Evolutionary conservation across 2,329 filamentous ascomycete species (phyloP), one percentile per base, ranked within the genome.

Genomic region (Dactylella cylindrospora): DNA sequence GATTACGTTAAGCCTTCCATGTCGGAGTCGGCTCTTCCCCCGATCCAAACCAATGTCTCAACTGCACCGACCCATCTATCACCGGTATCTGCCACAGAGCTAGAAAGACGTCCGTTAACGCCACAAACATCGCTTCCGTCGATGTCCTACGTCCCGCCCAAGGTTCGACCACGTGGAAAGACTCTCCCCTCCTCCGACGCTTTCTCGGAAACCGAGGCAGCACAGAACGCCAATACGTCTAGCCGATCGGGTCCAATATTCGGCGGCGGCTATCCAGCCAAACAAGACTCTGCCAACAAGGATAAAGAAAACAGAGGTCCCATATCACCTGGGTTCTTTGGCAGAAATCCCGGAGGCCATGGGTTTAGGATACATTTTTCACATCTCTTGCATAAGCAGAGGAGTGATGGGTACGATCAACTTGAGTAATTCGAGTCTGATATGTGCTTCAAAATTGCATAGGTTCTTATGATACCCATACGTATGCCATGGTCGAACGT

Each of bases 331-430:
- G 57, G 57, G 2, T 54, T 62, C 38, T 62, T 62, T 39, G 57
- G 57, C 4, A 40, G 57, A 25, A 62, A 50, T n/a, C 41, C 49
- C 15, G 43, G 28, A 13, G 49, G 49, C 2, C 28, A 43, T 38
- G 57, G 57, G 31, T 62, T 62, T 26, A 39, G 57, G 13, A 62
- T 62, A 29, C 57, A 62, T 17, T 62, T 62, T 45, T 62, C 57
- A 10, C 49, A 62, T 22, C 45, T 62, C 29, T 33, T 62, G 22
- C 35, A 62, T 19, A 62, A 62, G 26, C 57, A 62, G 38, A 28
- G 57, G 22, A 35, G 49, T n/a, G 57, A 62, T 25, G 57, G 57
- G 23, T 62, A 62, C 29, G 57, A 54, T 35, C 57, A 62, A 19
- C 17, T 62, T 8, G 57, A 54, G 8, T 62, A 15, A 59, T 15